Conservation (phyloP, 169 alveolate genomes). For the Cryptosporidium baileyi region DNA sequence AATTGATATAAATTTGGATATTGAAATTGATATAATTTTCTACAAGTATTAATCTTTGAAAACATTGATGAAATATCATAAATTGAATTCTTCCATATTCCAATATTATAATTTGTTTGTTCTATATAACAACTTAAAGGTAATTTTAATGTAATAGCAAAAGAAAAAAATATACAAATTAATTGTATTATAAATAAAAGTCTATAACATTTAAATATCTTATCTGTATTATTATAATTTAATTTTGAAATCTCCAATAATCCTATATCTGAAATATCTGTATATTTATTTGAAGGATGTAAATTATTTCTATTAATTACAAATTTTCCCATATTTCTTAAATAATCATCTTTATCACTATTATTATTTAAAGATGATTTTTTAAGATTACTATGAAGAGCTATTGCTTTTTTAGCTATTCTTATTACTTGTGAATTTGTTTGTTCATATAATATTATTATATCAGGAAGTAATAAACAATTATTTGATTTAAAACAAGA, state of each 20-base stretch:
- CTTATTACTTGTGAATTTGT: conserved; percentile 22
- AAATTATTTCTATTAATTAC: not conserved
- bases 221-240: not conserved
- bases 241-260: conserved; percentile 6
- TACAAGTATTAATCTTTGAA: not conserved
- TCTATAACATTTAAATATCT: conserved; percentile 19
- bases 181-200: not conserved
- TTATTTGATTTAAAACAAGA: conserved; percentile 21
- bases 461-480: conserved; percentile 23
- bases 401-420: conserved; percentile 29
- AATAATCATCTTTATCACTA: too few species aligned
- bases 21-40: conserved; percentile 46
- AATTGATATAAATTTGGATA: conserved; percentile 48
- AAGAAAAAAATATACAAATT: conserved; percentile 16
- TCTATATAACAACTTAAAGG: conserved; percentile 3
- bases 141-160: conserved; percentile 12
- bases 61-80: not conserved
- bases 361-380: not conserved
- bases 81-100: not conserved
- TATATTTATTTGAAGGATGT: not conserved
- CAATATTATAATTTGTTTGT: not conserved
- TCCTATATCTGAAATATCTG: conserved; percentile 48
- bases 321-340: not conserved
- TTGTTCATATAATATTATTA: conserved; percentile 36
- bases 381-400: conserved; percentile 16